These are phyloP conservation scores for Hanseniaspora pseudoguilliermondii DNA, from an alignment of 805 yeast genomes.

Conservation along the genomic window DNA sequence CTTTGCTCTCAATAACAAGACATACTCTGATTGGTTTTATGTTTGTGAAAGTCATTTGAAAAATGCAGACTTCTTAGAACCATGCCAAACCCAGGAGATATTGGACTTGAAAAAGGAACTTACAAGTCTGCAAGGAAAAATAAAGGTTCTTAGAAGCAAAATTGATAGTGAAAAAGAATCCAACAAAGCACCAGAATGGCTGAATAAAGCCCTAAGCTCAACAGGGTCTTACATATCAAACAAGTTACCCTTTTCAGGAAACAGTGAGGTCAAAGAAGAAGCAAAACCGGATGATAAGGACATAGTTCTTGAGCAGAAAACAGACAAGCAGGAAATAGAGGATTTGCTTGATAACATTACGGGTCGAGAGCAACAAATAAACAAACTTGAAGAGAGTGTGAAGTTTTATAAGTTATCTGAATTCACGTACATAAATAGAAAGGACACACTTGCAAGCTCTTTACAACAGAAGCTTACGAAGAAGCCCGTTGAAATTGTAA, in stretches of 20 bases:
- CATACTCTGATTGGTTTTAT: conserved; percentile 11
- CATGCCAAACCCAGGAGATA: not conserved
- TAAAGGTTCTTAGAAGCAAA: not conserved
- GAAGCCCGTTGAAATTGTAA: not conserved
- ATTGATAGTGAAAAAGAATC: not conserved
- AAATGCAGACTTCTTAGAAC: not conserved
- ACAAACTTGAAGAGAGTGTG: not conserved
- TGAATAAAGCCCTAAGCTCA: not conserved
- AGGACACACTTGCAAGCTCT: not conserved
- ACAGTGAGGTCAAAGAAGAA: not conserved
- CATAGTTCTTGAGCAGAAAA: not conserved
- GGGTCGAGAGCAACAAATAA: conserved; percentile 2
- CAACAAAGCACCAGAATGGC: conserved; percentile 1
- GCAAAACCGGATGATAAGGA: not conserved
- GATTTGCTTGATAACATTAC: not conserved
- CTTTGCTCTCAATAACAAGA: not conserved
- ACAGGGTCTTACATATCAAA: not conserved
- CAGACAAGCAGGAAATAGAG: conserved; percentile 1
- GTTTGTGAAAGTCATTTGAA: conserved; percentile 4
- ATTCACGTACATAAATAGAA: not conserved
- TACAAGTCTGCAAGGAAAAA: not conserved
- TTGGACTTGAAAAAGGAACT: not conserved
- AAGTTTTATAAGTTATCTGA: not conserved
- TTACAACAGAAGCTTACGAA: not conserved
- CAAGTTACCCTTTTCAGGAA: not conserved